Conservation (phyloP, 345 rosid genomes). For the Combretum micranthum region DNA sequence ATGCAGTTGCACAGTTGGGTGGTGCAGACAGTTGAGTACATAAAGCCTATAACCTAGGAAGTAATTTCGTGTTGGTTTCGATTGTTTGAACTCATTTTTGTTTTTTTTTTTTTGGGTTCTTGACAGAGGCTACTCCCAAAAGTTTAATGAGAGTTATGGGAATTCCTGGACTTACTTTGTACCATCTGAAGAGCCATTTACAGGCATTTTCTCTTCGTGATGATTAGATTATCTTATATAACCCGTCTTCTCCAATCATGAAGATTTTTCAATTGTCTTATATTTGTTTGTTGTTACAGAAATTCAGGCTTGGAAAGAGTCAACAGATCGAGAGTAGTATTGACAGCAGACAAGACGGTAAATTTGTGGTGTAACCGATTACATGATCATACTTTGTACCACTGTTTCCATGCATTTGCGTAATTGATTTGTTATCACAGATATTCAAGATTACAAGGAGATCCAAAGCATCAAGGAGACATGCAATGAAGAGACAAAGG, state of each 20-base stretch:
- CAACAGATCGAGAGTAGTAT: slow-evolving; percentile 33
- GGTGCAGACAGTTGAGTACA: slow-evolving; percentile 69
- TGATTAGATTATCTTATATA: slow-evolving; percentile 7
- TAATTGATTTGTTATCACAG: neutral
- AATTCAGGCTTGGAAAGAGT: slow-evolving; percentile 85
- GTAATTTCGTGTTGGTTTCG: neutral
- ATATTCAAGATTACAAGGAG: slow-evolving; percentile 33
- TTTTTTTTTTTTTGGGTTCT: slow-evolving; percentile 13
- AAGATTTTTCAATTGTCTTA: neutral
- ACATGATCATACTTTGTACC: neutral
- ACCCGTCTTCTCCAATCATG: neutral
- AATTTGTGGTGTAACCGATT: slow-evolving; percentile 1
- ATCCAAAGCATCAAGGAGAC: slow-evolving; percentile 26
- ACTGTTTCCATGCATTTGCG: neutral
- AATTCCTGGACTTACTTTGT: slow-evolving; percentile 82
- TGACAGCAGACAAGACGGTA: slow-evolving; percentile 31
- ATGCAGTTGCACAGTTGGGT: slow-evolving; percentile 73
- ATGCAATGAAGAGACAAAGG: slow-evolving; percentile 16
- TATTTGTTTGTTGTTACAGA: slow-evolving; percentile 40
- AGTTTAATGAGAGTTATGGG: slow-evolving; percentile 79
- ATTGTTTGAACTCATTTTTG: neutral
- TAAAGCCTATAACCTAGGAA: slow-evolving; percentile 3
- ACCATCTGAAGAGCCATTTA: slow-evolving; percentile 94
- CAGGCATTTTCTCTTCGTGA: slow-evolving; percentile 38
- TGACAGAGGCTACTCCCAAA: slow-evolving; percentile 93